Percentiles rank a stretch among this genome's conserved stretches.
phyloP scores from a whole-genome alignment of 371 early-diverging fungal species.

The Rhizopus microsporus region DNA sequence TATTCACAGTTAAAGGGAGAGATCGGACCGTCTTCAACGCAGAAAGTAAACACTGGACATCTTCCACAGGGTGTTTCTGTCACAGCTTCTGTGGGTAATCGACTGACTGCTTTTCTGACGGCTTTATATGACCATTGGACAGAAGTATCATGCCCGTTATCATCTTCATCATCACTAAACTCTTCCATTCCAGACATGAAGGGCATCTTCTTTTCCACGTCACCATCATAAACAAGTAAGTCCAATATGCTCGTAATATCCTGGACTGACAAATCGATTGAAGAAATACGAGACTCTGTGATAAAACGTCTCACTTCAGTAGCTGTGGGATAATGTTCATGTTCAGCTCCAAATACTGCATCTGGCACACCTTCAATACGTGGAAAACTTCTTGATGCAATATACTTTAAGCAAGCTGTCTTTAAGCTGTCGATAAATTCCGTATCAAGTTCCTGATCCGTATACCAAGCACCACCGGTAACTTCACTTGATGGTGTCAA shows the following conservation, averaged over 20 bases:
- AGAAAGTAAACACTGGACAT: conserved; percentile 76
- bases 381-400: conserved; percentile 73
- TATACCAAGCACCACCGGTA: conserved; percentile 98
- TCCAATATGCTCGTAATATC: conserved; percentile 86
- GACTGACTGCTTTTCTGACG: conserved; percentile 47
- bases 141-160: conserved; percentile 33
- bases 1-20: conserved; percentile 79
- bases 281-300: conserved; percentile 68
- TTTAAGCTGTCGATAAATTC: conserved; percentile 91
- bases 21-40: conserved; percentile 72
- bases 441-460: conserved; percentile 94
- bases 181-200: conserved; percentile 53
- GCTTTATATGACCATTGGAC: conserved; percentile 81
- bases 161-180: conserved; percentile 59
- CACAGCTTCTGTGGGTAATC: conserved; percentile 54
- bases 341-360: conserved; percentile 57
- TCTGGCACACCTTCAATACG: conserved; percentile 49
- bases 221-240: conserved; percentile 89
- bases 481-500: conserved; percentile 90
- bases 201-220: conserved; percentile 68
- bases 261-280: conserved; percentile 69
- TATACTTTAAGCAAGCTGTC: conserved; percentile 74
- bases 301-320: conserved; percentile 71
- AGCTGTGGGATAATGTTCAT: conserved; percentile 76
- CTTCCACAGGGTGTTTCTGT: conserved; percentile 86